A percentile compares a stretch with the other conserved stretches of the same genome.
Conservation (phyloP, 2,329 filamentous ascomycete species). For the Fusarium agapanthi region DNA sequence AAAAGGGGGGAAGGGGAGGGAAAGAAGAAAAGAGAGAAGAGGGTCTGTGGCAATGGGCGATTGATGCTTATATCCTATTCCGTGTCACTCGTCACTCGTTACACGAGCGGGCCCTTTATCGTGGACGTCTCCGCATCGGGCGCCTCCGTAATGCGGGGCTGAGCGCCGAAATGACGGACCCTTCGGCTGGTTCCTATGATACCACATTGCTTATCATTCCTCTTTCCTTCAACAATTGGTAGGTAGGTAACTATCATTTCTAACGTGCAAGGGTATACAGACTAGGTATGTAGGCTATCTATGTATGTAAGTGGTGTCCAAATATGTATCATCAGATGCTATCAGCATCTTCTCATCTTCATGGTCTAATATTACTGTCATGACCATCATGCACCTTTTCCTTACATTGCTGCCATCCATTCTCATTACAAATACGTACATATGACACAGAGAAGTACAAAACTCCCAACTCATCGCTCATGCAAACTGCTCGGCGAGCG, state of each 20-base stretch:
- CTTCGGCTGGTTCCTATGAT: slow-evolving; percentile 18
- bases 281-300: background rate
- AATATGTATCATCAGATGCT: slow-evolving; percentile 35
- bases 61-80: slow-evolving; percentile 20
- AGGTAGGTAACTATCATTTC: background rate
- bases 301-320: background rate
- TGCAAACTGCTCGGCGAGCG: slow-evolving; percentile 29
- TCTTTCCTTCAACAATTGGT: background rate
- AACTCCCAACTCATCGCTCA: slow-evolving; percentile 41
- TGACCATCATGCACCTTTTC: slow-evolving; percentile 32
- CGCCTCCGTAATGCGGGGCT: slow-evolving; percentile 37
- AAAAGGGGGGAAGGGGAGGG: background rate
- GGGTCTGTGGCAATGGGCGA: background rate
- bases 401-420: slow-evolving; percentile 19
- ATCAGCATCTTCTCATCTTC: slow-evolving; percentile 32
- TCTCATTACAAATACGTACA: slow-evolving; percentile 34
- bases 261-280: background rate
- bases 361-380: slow-evolving; percentile 34
- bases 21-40: background rate
- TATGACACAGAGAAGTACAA: slow-evolving; percentile 32
- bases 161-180: slow-evolving; percentile 29
- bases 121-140: slow-evolving; percentile 37
- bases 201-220: background rate
- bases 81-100: slow-evolving; percentile 22
- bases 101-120: slow-evolving; percentile 32